A percentile compares a stretch with the other conserved stretches of the same genome.
Conservation (phyloP, 768 basidiomycete genomes). For the Lactarius hatsudake region DNA sequence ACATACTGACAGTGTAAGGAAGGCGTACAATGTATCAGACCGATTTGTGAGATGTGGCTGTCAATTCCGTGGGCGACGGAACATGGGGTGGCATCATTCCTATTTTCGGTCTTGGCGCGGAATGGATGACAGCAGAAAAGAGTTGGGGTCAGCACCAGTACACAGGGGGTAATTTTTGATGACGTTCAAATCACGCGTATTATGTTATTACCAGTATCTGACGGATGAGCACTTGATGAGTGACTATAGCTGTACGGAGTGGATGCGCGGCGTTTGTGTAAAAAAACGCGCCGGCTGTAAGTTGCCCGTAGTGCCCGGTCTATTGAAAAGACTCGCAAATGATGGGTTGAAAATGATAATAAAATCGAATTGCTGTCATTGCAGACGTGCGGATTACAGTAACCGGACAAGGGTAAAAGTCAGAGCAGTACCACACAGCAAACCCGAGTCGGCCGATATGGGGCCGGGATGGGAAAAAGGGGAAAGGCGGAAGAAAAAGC, state of each 20-base stretch:
- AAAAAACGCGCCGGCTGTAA: constrained; percentile 7
- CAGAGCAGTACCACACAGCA: background rate
- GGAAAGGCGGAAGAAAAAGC: background rate
- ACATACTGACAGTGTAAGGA: background rate
- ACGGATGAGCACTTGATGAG: background rate
- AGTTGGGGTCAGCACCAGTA: background rate
- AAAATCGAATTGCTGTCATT: too few relatives aligned
- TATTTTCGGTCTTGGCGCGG: background rate
- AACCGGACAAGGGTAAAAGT: background rate
- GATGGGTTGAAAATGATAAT: background rate
- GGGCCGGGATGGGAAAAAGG: constrained; percentile 3
- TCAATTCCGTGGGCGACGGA: background rate
- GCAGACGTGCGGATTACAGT: too few relatives aligned
- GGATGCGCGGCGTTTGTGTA: constrained; percentile 14
- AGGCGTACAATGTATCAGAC: background rate
- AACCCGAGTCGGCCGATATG: background rate
- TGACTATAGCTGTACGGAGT: background rate
- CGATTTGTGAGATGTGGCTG: background rate
- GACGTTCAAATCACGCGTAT: constrained; percentile 12
- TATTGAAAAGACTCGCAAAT: background rate
- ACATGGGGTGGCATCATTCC: background rate
- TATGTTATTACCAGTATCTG: constrained; percentile 5
- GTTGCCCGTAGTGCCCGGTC: background rate
- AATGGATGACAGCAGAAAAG: background rate
- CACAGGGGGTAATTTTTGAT: constrained; percentile 8